These are phyloP conservation scores for Rhodotorula sphaerocarpa DNA, from an alignment of 768 basidiomycete species.

Conservation along the genomic window DNA sequence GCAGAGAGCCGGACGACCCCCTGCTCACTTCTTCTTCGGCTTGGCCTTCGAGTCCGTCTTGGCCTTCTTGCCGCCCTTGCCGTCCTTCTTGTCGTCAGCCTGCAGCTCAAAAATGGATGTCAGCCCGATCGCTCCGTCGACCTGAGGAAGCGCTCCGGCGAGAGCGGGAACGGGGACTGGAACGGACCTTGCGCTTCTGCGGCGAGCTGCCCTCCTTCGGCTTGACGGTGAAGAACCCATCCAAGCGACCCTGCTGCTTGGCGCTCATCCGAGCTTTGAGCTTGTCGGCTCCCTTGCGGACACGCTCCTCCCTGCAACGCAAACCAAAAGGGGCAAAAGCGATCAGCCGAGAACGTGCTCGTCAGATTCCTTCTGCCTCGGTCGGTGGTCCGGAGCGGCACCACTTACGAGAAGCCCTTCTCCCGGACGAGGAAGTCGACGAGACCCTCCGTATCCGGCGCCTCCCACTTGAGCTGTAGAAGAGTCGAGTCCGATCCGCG, in stretches of 20 bases:
- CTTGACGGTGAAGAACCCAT: conserved; percentile 68
- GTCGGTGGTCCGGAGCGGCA: too few species aligned
- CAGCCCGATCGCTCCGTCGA: not conserved
- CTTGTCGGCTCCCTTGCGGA: conserved; percentile 89
- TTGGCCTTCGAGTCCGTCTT: conserved; percentile 29
- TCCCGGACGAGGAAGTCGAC: conserved; percentile 86
- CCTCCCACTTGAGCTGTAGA: conserved; percentile 79
- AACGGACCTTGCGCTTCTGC: conserved; percentile 29
- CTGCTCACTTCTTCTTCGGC: conserved; percentile 21
- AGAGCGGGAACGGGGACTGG: not conserved
- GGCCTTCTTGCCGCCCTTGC: conserved; percentile 27
- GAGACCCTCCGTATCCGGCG: conserved; percentile 84
- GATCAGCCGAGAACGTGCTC: too few species aligned
- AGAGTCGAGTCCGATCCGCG: not conserved
- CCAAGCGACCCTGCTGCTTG: conserved; percentile 93
- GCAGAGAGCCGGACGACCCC: too few species aligned
- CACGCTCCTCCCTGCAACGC: conserved; percentile 74
- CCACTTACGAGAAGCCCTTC: conserved; percentile 96
- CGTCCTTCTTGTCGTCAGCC: conserved; percentile 33
- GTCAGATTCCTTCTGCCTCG: too few species aligned
- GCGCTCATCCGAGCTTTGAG: conserved; percentile 72
- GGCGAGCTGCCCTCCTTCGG: conserved; percentile 28
- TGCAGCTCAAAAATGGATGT: not conserved
- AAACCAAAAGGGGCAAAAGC: not conserved
- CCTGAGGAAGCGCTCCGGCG: too few species aligned